Evolutionary conservation across 2,329 filamentous ascomycete species (phyloP), one percentile per base, ranked within the genome.

Genomic region (Sporothrix luriei): DNA sequence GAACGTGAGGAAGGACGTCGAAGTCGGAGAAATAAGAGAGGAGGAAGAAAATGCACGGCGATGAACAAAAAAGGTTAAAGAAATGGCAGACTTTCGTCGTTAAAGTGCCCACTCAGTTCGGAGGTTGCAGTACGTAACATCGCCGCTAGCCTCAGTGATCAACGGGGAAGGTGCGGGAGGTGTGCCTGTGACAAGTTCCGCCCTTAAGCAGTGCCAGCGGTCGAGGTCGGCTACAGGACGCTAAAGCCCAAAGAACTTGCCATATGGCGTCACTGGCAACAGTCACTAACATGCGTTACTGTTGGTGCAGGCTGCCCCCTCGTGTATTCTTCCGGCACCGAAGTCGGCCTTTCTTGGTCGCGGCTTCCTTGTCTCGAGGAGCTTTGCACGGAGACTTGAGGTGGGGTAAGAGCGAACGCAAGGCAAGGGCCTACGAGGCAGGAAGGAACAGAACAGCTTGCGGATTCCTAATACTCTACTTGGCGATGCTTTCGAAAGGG

Each of bases 281-380:
- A 26, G 21, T 19, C 16, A 38, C 21, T 4, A 33, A 57, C n/a
- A 24, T 24, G 26, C 26, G 13, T 21, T 26, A 21, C 26, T 61
- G 33, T 57, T 57, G 29, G 21, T 38, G 29, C 29, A 9, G 16
- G 11, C n/a, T 57, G 29, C 33, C 24, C n/a, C 40, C 46, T 38
- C 24, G 61, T 51, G 43, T 49, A 49, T 52, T 11, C 29, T 51
- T 55, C 64, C 65, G 65, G 65, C 51, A 55, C 65, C 65, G 65
- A 67, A 43, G 51, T 67, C 65, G 51, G 65, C 65, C 38, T n/a
- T 54, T n/a, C 10, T 49, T n/a, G 24, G 62, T 52, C 16, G 48
- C 62, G 16, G 29, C 43, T 66, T 66, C 62, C 62, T n/a, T 51
- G 46, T 66, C 46, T 66, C 61, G 24, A 16, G 48, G 57, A 26